These are phyloP conservation scores for Persicaria tinctoria DNA, from an alignment of 148 eudicot species.

Conservation along the genomic window DNA sequence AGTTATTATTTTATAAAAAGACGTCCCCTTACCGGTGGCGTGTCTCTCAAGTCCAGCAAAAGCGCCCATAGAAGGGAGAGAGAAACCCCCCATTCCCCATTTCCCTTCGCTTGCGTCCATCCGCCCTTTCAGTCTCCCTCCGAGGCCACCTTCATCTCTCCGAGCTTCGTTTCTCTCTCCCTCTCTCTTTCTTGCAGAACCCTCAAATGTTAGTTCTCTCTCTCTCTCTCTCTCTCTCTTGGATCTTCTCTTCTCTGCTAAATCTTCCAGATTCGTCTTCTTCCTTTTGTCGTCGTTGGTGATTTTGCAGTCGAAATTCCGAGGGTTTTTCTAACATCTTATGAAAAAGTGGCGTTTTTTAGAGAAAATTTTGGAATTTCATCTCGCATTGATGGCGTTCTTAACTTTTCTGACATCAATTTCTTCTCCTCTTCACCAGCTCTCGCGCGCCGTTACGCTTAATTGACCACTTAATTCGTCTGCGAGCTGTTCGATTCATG, in stretches of 20 bases:
- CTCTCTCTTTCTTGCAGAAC: neutral
- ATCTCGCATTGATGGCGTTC: neutral
- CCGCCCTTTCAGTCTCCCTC: conserved; percentile 6
- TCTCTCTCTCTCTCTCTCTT: neutral
- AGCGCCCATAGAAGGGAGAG: conserved; percentile 15
- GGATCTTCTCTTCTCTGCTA: neutral
- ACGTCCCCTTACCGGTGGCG: conserved; percentile 23
- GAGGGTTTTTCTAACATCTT: neutral
- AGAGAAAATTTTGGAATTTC: neutral
- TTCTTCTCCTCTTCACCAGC: conserved; percentile 5
- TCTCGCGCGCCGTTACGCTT: neutral
- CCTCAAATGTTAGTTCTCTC: neutral
- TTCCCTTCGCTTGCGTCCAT: conserved; percentile 8
- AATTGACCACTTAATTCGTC: conserved; percentile 1
- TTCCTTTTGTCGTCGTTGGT: neutral
- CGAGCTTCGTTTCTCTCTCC: neutral
- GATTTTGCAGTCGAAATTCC: conserved; percentile 1
- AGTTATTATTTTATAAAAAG: neutral
- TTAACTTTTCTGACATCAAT: neutral
- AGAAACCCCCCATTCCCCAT: conserved; percentile 1
- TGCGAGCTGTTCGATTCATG: conserved; percentile 3
- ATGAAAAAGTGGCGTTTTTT: neutral
- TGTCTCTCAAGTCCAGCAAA: conserved; percentile 34
- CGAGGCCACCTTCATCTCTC: neutral
- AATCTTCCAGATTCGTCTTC: neutral